Evolutionary conservation across 2,329 filamentous ascomycete genomes (phyloP).

Genomic region (Aspergillus sp.): DNA sequence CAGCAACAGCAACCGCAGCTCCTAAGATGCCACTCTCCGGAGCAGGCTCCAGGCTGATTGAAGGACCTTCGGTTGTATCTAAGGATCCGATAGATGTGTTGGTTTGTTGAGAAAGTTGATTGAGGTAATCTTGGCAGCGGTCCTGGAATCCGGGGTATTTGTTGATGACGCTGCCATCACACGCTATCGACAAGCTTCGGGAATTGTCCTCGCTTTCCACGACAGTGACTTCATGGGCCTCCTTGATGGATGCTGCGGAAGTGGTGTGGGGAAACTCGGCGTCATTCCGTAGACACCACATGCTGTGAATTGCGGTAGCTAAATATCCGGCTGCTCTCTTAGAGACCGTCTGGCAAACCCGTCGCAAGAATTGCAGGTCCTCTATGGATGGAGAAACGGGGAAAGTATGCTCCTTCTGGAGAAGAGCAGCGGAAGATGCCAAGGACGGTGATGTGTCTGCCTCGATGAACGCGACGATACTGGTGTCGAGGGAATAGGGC

Average conservation of each 20-base stretch:
- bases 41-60: constrained; percentile 37
- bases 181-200: constrained; percentile 42
- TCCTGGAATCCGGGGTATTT: constrained; percentile 47
- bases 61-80: constrained; percentile 12
- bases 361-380: constrained; percentile 53
- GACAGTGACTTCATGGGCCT: constrained; percentile 28
- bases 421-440: constrained; percentile 36
- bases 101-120: constrained; percentile 33
- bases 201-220: constrained; percentile 24
- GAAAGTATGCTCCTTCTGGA: constrained; percentile 51
- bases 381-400: constrained; percentile 39
- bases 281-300: constrained; percentile 53
- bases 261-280: constrained; percentile 36
- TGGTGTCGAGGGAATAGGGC: constrained; percentile 57
- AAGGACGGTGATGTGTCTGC: constrained; percentile 37
- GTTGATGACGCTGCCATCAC: constrained; percentile 49
- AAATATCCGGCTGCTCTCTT: constrained; percentile 58
- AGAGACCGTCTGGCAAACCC: constrained; percentile 50
- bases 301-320: constrained; percentile 58
- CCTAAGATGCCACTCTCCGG: constrained; percentile 43
- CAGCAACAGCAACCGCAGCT: constrained; percentile 44
- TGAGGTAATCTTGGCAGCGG: constrained; percentile 39
- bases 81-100: constrained; percentile 5
- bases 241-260: constrained; percentile 20
- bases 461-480: constrained; percentile 55